Base-by-base conservation (phyloP, 2,329 filamentous ascomycete species). In the Colletotrichum horii region DNA sequence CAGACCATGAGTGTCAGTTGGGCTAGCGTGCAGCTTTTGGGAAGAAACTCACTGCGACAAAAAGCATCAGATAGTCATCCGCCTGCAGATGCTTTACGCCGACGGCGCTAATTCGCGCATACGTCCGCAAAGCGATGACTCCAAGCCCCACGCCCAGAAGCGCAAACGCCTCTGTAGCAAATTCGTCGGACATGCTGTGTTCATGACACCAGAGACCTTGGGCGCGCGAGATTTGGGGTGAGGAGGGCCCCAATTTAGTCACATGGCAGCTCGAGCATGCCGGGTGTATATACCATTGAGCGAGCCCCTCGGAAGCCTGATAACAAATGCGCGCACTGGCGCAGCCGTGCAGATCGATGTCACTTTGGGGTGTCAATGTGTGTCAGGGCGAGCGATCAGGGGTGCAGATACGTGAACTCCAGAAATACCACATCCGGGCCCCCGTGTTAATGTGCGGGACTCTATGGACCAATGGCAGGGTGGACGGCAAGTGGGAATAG, bases 41-140 rank as follows among this genome's bases (percentile, higher is more conserved):
- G 58, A 73, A 6, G 67, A 28, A 64, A 70, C 67, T 22, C 76
- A 82, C 36, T 12, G 60, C 22, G n/a, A 70, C 78, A 2, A 81
- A 1, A 4, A 82, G 73, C 81, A 82, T 82, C 9, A 82, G 58
- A 78, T 90, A 92, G 76, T 93, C 92, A 80, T 93, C 91, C 2
- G 87, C 84, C 77, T 87, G 85, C 71, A 93, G 87, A n/a, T 86
- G 85, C 71, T 81, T 83, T 48, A 87, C 82, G 16, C 91, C 91
- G 3, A 88, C 87, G 14, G 84, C 82, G 36, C 80, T 84, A 78
- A 88, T 83, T 62, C 91, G 85, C 12, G 89, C 86, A 67, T 86
- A 87, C 3, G 87, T 86, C 36, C 91, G 86, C 14, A 93, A 79
- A 9, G 80, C 79, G 15, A 91, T 91, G 61, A 91, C 79, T 36